Base-by-base conservation (phyloP, 441 rosid species). In the Corymbia citriodora region DNA sequence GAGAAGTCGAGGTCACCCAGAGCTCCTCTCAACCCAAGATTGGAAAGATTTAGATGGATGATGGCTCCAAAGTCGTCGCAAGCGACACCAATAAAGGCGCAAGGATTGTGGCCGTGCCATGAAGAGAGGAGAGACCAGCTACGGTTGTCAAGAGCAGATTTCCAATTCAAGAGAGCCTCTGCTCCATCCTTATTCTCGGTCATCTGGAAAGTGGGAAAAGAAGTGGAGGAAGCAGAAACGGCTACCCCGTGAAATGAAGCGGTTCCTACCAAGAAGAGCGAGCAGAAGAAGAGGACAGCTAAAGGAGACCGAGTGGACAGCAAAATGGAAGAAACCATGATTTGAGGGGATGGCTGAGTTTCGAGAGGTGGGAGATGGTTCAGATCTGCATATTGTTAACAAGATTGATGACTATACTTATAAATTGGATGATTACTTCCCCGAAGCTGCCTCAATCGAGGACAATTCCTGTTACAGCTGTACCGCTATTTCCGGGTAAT, bases 1-100 rank as follows among this genome's bases (percentile, higher is more conserved):
- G 92, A 87, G 88, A 92, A 92, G 92, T 90, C 88, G 9, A 93
- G 65, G 89, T 21, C 40, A 2, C 16, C 74, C 8, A 68, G 74
- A 68, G 40, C 31, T 68, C 74, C 74, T 68, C 74, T 31, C 36
- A 68, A n/a, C 7, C 21, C 40, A 21, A 68, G 74, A n/a, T 9
- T 3, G 40, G 74, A n/a, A 68, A 68, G 74, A 68, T 68, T 15
- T 15, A 68, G 21, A 68, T 68, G 74, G 40, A 40, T 8, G 74
- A 68, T 68, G 36, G 74, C 74, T 68, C 74, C 40, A 17, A 4
- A 31, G 74, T 31, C 4, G 10, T 68, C 19, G 6, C 74, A 68
- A 31, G 40, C 1, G 21, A 68, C 11, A n/a, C 74, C 40, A 1
- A 10, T n/a, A 31, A 68, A 68, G 40, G 1, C 1, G 10, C 74